Percentiles rank a stretch among this genome's conserved stretches.
Evolutionary conservation across 345 rosid genomes (phyloP).

Genomic region (Rhizophora apiculata): DNA sequence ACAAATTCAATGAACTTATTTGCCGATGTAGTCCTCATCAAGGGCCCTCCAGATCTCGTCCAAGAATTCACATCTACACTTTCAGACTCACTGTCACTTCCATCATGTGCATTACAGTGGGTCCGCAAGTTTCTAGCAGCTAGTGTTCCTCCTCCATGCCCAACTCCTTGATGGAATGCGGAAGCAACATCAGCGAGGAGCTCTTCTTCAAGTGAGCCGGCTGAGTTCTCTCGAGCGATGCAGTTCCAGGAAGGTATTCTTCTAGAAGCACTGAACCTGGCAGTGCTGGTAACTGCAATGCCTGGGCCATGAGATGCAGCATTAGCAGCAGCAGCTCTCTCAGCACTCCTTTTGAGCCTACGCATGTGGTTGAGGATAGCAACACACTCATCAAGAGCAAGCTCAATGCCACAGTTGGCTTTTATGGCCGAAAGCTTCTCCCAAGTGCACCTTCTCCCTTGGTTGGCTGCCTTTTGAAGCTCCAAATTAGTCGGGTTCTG

Average conservation of each 20-base stretch:
- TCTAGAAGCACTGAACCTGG: constrained; percentile 71
- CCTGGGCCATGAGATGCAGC: constrained; percentile 53
- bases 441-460: constrained; percentile 99
- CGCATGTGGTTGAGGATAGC: constrained; percentile 94
- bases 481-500: constrained; percentile 57
- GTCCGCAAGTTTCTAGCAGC: constrained; percentile 43
- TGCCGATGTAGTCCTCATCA: constrained; percentile 95
- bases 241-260: constrained; percentile 98
- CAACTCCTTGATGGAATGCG: constrained; percentile 44
- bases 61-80: constrained; percentile 67
- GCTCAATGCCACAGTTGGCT: constrained; percentile 95
- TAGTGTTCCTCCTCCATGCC: constrained; percentile 32
- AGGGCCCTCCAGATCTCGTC: constrained; percentile 96
- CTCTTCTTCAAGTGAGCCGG: constrained; percentile 87
- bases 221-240: constrained; percentile 89
- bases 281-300: constrained; percentile 24
- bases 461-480: constrained; percentile 38
- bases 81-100: constrained; percentile 88
- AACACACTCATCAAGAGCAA: constrained; percentile 97
- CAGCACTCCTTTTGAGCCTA: constrained; percentile 84
- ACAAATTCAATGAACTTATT: constrained; percentile 73
- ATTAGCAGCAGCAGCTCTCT: constrained; percentile 76
- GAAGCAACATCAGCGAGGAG: constrained; percentile 40
- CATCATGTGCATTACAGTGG: constrained; percentile 46
- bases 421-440: constrained; percentile 97